A percentile compares a stretch with the other conserved stretches of the same genome.
Conservation (phyloP, 2,329 filamentous ascomycete genomes). For the Grosmannia clavigera region DNA sequence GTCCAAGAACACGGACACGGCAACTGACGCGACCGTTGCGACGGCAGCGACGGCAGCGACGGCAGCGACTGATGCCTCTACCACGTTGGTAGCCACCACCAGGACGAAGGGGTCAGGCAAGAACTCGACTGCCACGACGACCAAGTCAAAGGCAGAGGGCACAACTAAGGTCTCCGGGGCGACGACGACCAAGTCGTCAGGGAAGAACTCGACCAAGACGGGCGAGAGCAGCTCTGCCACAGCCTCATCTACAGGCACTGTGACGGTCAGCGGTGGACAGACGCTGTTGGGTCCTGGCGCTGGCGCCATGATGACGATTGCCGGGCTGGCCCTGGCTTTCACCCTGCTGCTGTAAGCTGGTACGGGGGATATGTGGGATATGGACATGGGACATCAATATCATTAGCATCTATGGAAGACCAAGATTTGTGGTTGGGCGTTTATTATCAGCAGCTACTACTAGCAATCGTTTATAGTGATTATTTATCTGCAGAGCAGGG, state of each 20-base stretch:
- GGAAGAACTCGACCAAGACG: conserved; percentile 1
- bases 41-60: background rate
- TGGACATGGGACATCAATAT: background rate
- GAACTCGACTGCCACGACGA: background rate
- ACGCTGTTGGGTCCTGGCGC: conserved; percentile 2
- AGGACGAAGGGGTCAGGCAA: background rate
- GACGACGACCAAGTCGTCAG: background rate
- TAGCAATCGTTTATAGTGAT: background rate
- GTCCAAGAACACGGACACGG: background rate
- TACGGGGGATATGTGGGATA: background rate
- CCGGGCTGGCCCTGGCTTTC: conserved; percentile 7
- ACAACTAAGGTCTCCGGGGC: too few species aligned
- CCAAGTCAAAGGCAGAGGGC: background rate
- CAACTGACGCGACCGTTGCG: background rate
- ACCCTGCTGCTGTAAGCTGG: conserved; percentile 5
- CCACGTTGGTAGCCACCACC: background rate
- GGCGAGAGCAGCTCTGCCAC: background rate
- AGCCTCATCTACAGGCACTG: background rate
- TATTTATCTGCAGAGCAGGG: background rate
- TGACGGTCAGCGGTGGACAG: conserved; percentile 4
- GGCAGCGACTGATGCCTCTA: background rate
- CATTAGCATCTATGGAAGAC: background rate
- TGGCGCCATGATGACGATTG: conserved; percentile 5
- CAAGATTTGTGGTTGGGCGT: background rate
- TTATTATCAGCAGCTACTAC: background rate